These are phyloP conservation scores for Jaenimonas drosophilae DNA, from an alignment of 208 protist genomes.

Conservation along the genomic window DNA sequence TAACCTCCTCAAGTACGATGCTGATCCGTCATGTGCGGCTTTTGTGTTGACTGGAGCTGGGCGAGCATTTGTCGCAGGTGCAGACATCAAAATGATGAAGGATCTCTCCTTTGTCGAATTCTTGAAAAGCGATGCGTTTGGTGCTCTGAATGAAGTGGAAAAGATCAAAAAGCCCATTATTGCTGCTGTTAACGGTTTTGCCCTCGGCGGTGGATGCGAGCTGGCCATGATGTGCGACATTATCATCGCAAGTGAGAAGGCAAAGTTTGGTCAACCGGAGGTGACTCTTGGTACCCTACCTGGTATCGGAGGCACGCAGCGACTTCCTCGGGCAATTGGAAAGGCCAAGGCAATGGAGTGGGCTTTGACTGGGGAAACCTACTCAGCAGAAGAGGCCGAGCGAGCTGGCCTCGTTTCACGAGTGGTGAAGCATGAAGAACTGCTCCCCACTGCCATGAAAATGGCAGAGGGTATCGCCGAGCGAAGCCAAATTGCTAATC, in stretches of 20 bases:
- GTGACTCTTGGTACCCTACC: conserved; percentile 92
- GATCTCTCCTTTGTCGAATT: conserved; percentile 59
- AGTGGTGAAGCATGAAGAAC: conserved; percentile 68
- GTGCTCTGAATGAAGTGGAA: conserved; percentile 38
- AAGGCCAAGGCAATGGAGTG: conserved; percentile 91
- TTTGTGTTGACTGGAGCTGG: conserved; percentile 91
- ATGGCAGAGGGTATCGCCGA: conserved; percentile 64
- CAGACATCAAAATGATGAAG: conserved; percentile 95
- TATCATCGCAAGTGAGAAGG: conserved; percentile 66
- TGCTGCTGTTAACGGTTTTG: conserved; percentile 84
- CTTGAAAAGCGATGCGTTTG: conserved; percentile 65
- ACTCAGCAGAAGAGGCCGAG: conserved; percentile 72
- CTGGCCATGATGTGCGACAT: conserved; percentile 91
- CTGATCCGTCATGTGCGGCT: conserved; percentile 60
- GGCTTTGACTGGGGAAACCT: conserved; percentile 78
- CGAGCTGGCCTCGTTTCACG: conserved; percentile 79
- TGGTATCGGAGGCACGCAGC: conserved; percentile 89
- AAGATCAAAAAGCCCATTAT: conserved; percentile 80
- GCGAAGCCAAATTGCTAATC: conserved; percentile 77
- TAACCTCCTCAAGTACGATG: conserved; percentile 69
- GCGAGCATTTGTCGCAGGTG: conserved; percentile 94
- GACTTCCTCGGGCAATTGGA: conserved; percentile 85
- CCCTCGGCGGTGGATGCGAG: conserved; percentile 90
- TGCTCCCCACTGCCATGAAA: conserved; percentile 37
- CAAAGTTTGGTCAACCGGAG: conserved; percentile 89